Conservation (phyloP, 2,329 filamentous ascomycete genomes). For the Epicoccum nigrum region DNA sequence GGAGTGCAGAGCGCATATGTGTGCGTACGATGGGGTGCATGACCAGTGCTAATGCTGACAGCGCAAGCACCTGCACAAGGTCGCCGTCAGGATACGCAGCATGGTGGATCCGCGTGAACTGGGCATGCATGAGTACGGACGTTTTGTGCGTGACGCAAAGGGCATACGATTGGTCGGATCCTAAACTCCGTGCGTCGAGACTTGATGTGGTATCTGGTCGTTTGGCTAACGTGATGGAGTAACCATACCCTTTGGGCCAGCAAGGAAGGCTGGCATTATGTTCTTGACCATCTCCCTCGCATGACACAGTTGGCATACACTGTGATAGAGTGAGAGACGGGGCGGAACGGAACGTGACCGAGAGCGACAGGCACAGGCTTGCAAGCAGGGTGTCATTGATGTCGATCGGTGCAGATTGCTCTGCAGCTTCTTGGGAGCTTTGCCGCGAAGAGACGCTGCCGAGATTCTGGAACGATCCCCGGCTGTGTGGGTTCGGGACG, state of each 20-base stretch:
- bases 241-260: not conserved
- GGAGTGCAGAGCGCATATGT: constrained; percentile 19
- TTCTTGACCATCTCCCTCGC: not conserved
- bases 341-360: constrained; percentile 21
- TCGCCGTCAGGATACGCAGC: constrained; percentile 8
- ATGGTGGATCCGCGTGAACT: constrained; percentile 4
- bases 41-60: constrained; percentile 4
- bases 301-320: constrained; percentile 6
- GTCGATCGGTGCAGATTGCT: constrained; percentile 19
- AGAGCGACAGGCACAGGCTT: constrained; percentile 12
- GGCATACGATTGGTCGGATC: constrained; percentile 9
- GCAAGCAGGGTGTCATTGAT: constrained; percentile 3
- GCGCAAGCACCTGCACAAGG: constrained; percentile 8
- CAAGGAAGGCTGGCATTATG: not conserved
- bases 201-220: not conserved
- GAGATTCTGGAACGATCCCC: constrained; percentile 15
- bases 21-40: constrained; percentile 14
- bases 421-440: constrained; percentile 9
- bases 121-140: constrained; percentile 8
- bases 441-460: constrained; percentile 12
- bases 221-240: not conserved
- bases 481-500: constrained; percentile 14
- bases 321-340: constrained; percentile 9
- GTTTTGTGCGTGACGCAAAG: constrained; percentile 10
- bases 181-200: constrained; percentile 12